phyloP scores from a whole-genome alignment of 2,329 filamentous ascomycete genomes.

The Volutella citrinella region DNA sequence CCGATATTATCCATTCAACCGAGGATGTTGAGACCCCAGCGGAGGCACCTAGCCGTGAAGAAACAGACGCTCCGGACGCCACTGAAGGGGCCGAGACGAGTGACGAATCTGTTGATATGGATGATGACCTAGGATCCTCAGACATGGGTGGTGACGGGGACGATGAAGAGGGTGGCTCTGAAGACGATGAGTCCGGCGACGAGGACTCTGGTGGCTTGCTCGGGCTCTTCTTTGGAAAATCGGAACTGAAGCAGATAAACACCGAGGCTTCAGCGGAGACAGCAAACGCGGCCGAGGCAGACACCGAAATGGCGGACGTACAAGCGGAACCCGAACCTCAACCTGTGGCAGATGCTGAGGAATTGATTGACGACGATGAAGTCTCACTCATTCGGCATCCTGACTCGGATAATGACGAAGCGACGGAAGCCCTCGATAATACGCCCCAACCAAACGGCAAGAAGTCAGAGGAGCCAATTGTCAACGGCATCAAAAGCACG shows the following conservation, averaged over 20 bases:
- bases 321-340: conserved; percentile 11
- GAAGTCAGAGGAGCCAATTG: background rate
- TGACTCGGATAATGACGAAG: conserved; percentile 16
- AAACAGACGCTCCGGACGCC: conserved; percentile 20
- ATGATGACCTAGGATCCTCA: conserved; percentile 61
- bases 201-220: conserved; percentile 48
- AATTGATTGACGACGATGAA: conserved; percentile 30
- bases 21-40: conserved; percentile 23
- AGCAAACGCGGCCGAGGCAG: conserved; percentile 17
- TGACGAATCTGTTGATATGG: conserved; percentile 67
- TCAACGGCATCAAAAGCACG: background rate
- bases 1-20: conserved; percentile 38
- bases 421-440: conserved; percentile 6
- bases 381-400: conserved; percentile 32
- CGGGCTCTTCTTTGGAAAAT: conserved; percentile 57
- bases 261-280: conserved; percentile 30
- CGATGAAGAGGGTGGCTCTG: conserved; percentile 38
- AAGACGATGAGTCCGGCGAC: conserved; percentile 43
- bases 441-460: background rate
- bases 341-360: background rate
- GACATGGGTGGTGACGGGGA: conserved; percentile 46
- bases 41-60: conserved; percentile 19
- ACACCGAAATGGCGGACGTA: conserved; percentile 20
- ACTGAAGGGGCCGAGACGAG: conserved; percentile 44
- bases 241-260: conserved; percentile 53